These are phyloP conservation scores for Aspergillus sp. DNA, from an alignment of 2,329 filamentous ascomycete species.

Conservation along the genomic window DNA sequence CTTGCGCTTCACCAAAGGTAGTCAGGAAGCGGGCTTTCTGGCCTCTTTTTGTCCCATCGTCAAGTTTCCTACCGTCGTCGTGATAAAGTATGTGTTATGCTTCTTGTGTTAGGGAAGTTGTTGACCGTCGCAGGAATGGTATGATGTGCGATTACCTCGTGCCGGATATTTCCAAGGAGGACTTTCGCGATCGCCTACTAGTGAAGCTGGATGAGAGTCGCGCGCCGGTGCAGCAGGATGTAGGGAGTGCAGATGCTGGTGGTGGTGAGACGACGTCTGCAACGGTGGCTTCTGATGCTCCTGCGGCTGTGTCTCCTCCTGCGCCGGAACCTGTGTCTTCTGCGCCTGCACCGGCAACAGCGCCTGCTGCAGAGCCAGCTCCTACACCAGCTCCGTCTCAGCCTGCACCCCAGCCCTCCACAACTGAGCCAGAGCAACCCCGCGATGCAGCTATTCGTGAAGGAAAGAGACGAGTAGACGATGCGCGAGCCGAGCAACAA, in stretches of 20 bases:
- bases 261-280: slow-evolving; percentile 4
- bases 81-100: slow-evolving; percentile 65
- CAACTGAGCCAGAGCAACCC: neutral
- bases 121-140: slow-evolving; percentile 60
- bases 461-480: slow-evolving; percentile 3
- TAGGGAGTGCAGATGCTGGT: slow-evolving; percentile 11
- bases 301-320: neutral
- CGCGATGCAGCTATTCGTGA: neutral
- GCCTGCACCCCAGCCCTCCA: neutral
- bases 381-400: neutral
- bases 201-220: slow-evolving; percentile 41
- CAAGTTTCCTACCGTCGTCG: slow-evolving; percentile 73
- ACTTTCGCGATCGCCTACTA: slow-evolving; percentile 63
- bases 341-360: neutral
- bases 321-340: slow-evolving; percentile 3
- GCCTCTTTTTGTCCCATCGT: slow-evolving; percentile 80
- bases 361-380: neutral
- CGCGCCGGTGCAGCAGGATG: neutral
- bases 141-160: slow-evolving; percentile 75
- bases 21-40: slow-evolving; percentile 78
- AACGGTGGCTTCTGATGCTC: slow-evolving; percentile 4
- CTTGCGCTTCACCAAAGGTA: slow-evolving; percentile 70
- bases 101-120: neutral
- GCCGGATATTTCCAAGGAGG: slow-evolving; percentile 63
- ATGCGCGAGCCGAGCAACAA: neutral